Percentiles rank a stretch among this genome's conserved stretches.
Evolutionary conservation across 1,139 yeast genomes (phyloP).

Genomic region (Nakaseomyces uthaithaninus): DNA sequence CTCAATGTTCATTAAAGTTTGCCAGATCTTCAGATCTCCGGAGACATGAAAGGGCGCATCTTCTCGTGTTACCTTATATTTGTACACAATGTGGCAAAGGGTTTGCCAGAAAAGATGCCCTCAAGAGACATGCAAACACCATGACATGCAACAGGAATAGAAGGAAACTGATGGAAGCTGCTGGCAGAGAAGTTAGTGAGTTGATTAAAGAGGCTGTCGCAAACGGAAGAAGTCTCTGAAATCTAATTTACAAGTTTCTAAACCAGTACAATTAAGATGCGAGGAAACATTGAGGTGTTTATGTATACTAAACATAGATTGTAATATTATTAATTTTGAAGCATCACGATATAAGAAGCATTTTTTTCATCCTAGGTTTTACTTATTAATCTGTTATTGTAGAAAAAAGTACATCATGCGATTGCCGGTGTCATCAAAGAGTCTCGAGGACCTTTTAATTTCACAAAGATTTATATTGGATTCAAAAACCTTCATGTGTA

Average conservation of each 20-base stretch:
- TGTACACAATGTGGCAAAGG: slow-evolving; percentile 74
- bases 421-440: too few relatives aligned
- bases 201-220: slow-evolving; percentile 22
- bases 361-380: too few relatives aligned
- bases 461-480: too few relatives aligned
- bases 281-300: too few relatives aligned
- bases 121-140: slow-evolving; percentile 65
- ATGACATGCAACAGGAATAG: slow-evolving; percentile 65
- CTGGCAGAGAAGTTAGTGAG: slow-evolving; percentile 26
- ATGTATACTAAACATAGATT: too few relatives aligned
- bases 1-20: slow-evolving; percentile 28
- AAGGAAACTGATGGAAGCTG: slow-evolving; percentile 36
- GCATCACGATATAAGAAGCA: too few relatives aligned
- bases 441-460: too few relatives aligned
- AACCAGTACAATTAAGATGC: background rate
- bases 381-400: too few relatives aligned
- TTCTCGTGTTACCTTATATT: slow-evolving; percentile 37
- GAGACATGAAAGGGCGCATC: slow-evolving; percentile 30
- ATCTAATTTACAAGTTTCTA: background rate
- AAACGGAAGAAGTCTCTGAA: slow-evolving; percentile 14
- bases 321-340: too few relatives aligned
- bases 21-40: slow-evolving; percentile 27
- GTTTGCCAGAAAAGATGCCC: slow-evolving; percentile 74
- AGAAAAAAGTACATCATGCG: too few relatives aligned
- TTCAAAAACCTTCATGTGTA: too few relatives aligned